Conservation (phyloP, 148 eudicot species). For the Amaranthus palmeri region DNA sequence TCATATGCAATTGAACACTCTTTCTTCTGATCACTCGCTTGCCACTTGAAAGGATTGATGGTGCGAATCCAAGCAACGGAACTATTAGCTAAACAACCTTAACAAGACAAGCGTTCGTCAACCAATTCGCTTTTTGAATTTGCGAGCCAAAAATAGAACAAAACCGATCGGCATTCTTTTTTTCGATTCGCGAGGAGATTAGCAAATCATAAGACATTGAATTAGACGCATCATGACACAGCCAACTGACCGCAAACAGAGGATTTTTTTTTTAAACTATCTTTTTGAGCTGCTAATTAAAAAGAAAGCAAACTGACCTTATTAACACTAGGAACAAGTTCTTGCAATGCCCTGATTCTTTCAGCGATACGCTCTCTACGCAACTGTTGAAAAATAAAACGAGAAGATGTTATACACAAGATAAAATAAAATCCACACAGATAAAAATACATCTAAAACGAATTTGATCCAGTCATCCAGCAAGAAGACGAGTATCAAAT, state of each 20-base stretch:
- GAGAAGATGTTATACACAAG: conserved; percentile 4
- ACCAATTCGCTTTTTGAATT: too few species aligned
- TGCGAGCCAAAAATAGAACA: too few species aligned
- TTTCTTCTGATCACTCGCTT: neutral
- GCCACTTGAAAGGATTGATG: neutral
- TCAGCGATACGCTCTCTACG: conserved; percentile 77
- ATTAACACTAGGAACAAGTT: conserved; percentile 72
- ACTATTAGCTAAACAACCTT: neutral
- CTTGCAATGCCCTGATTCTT: conserved; percentile 72
- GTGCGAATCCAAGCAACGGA: neutral
- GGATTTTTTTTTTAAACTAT: neutral
- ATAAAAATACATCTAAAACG: too few species aligned
- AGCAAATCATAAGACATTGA: too few species aligned
- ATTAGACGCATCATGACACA: too few species aligned
- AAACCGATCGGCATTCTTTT: too few species aligned
- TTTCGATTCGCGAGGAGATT: too few species aligned
- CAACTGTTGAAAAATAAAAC: conserved; percentile 34
- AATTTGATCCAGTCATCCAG: too few species aligned
- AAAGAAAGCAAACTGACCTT: conserved; percentile 35
- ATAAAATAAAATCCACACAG: neutral
- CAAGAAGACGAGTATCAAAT: too few species aligned
- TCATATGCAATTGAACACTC: neutral
- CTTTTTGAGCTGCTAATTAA: neutral
- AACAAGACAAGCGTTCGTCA: too few species aligned
- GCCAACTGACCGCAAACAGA: neutral